These are phyloP conservation scores for Panaeolus cyanescens DNA, from an alignment of 768 basidiomycete species.

Conservation along the genomic window DNA sequence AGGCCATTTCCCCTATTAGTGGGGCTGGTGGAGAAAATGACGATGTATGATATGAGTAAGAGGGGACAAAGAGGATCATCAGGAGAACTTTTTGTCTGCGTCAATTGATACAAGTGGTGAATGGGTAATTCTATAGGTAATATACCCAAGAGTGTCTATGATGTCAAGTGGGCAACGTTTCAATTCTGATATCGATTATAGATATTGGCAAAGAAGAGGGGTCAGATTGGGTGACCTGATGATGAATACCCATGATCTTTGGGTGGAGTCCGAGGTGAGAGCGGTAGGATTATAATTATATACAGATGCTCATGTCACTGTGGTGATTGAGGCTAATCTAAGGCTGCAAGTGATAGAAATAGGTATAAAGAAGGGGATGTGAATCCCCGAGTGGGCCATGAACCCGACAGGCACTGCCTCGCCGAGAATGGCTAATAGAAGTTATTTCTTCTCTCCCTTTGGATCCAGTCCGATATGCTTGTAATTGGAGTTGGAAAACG, in stretches of 20 bases:
- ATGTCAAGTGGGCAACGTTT: not conserved
- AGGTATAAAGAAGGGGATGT: not conserved
- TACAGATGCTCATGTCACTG: not conserved
- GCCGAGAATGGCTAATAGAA: too few species aligned
- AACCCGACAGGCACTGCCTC: not conserved
- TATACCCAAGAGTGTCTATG: not conserved
- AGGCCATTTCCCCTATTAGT: too few species aligned
- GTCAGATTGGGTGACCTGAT: not conserved
- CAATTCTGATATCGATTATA: too few species aligned
- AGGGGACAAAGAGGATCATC: too few species aligned
- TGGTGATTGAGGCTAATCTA: not conserved
- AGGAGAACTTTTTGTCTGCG: not conserved
- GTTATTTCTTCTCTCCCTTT: too few species aligned
- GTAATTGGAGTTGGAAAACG: too few species aligned
- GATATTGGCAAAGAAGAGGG: too few species aligned
- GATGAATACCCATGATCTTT: not conserved
- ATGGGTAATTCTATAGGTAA: not conserved
- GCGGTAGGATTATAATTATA: not conserved
- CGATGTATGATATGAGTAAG: not conserved
- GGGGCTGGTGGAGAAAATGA: too few species aligned
- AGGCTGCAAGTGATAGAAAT: not conserved
- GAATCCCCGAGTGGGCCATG: not conserved
- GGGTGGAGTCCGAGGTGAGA: not conserved
- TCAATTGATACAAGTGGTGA: not conserved
- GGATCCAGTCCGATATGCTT: too few species aligned